Evolutionary conservation across 2,329 filamentous ascomycete genomes (phyloP).

Genomic region (Aureobasidium melanogenum): DNA sequence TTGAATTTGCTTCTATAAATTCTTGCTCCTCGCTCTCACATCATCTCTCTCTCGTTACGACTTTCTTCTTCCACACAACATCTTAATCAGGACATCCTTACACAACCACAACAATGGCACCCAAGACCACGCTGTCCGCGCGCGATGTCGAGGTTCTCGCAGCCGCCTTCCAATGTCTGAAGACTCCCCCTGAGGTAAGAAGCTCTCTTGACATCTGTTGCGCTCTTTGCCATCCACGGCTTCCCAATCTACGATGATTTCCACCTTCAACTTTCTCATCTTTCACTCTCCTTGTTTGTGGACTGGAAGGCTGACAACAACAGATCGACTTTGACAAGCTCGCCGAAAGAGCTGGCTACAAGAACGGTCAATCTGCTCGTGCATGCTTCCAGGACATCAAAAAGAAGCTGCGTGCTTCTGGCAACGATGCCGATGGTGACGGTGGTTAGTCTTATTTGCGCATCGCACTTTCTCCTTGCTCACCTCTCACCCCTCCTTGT

Average conservation of each 20-base stretch:
- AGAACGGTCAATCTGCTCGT: conserved; percentile 27
- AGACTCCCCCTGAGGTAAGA: conserved; percentile 12
- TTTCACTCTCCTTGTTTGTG: neutral
- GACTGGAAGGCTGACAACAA: neutral
- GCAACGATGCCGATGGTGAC: conserved; percentile 7
- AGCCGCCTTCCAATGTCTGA: conserved; percentile 13
- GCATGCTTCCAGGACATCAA: conserved; percentile 29
- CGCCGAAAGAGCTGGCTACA: conserved; percentile 28
- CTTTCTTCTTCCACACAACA: neutral
- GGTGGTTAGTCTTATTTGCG: neutral
- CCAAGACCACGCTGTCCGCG: conserved; percentile 10
- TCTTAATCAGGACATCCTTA: neutral
- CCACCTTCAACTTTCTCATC: neutral
- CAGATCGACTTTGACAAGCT: conserved; percentile 33
- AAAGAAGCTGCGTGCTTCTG: conserved; percentile 26
- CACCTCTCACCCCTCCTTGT: neutral
- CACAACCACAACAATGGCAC: neutral
- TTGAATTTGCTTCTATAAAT: neutral
- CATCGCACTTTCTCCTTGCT: neutral
- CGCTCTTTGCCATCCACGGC: too few relatives aligned
- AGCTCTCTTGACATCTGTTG: too few relatives aligned
- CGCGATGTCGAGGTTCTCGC: conserved; percentile 16
- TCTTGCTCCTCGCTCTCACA: neutral
- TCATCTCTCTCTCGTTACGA: neutral
- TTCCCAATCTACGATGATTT: neutral